phyloP scores from a whole-genome alignment of 345 rosid species.

The Salix exigua region DNA sequence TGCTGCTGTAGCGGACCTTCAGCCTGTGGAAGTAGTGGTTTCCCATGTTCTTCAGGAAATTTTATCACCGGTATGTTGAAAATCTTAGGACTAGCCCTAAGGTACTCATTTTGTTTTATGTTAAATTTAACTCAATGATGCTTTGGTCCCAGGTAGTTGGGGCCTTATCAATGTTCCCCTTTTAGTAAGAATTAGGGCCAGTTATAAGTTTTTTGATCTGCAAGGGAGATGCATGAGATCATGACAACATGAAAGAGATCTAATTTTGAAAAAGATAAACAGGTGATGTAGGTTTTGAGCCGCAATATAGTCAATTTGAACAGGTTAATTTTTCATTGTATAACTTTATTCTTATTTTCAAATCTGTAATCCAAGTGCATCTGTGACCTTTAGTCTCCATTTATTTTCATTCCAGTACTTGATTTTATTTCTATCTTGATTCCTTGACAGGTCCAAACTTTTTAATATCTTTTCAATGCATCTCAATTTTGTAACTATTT shows the following conservation, averaged over 20 bases:
- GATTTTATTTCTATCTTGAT: neutral
- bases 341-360: neutral
- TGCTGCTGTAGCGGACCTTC: slow-evolving; percentile 85
- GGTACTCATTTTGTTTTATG: neutral
- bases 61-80: slow-evolving; percentile 60
- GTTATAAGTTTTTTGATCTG: neutral
- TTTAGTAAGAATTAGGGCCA: neutral
- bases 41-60: slow-evolving; percentile 84
- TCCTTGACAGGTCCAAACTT: neutral
- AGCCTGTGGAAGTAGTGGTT: slow-evolving; percentile 78
- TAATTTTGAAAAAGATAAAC: neutral
- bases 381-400: neutral
- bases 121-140: neutral
- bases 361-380: neutral
- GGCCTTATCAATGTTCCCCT: neutral
- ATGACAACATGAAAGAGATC: neutral
- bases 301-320: neutral
- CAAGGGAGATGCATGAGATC: neutral
- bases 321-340: neutral
- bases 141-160: neutral
- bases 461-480: neutral
- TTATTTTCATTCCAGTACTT: neutral
- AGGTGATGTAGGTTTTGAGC: neutral
- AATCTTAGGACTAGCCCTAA: slow-evolving; percentile 1
- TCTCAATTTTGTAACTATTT: neutral